A percentile compares a stretch with the other conserved stretches of the same genome.
Conservation (phyloP, 2,329 filamentous ascomycete species). For the Ophiostoma sp. region DNA sequence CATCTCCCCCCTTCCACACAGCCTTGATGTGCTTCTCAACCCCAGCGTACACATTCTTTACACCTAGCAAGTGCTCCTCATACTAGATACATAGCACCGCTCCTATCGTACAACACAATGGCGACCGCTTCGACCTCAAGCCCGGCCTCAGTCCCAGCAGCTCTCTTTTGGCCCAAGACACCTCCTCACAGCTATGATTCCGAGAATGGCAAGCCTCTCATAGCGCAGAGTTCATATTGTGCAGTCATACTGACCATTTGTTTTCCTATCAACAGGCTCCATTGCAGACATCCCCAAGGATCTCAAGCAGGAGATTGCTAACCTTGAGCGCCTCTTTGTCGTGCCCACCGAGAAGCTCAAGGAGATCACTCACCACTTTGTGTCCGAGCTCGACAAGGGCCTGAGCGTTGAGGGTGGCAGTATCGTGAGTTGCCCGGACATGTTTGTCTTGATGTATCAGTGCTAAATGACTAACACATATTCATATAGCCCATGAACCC, state of each 20-base stretch:
- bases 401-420: constrained; percentile 82
- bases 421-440: constrained; percentile 61
- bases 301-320: constrained; percentile 71
- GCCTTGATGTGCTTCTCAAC: background rate
- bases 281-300: constrained; percentile 87
- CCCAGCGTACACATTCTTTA: background rate
- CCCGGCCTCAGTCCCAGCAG: background rate
- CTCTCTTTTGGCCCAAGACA: background rate
- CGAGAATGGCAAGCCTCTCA: constrained; percentile 12
- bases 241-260: background rate
- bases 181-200: constrained; percentile 1
- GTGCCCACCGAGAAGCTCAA: constrained; percentile 77
- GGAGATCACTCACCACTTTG: constrained; percentile 82
- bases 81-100: background rate
- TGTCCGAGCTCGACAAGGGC: constrained; percentile 80
- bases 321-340: constrained; percentile 77
- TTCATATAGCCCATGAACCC: constrained; percentile 81
- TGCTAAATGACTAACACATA: background rate
- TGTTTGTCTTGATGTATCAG: too few species aligned
- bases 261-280: constrained; percentile 55
- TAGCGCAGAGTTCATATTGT: background rate
- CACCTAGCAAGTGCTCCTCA: background rate
- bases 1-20: background rate
- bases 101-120: constrained; percentile 4
- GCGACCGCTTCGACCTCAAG: background rate